These are phyloP conservation scores for Cardiosporidium cionae DNA, from an alignment of 169 alveolate species.

Conservation along the genomic window DNA sequence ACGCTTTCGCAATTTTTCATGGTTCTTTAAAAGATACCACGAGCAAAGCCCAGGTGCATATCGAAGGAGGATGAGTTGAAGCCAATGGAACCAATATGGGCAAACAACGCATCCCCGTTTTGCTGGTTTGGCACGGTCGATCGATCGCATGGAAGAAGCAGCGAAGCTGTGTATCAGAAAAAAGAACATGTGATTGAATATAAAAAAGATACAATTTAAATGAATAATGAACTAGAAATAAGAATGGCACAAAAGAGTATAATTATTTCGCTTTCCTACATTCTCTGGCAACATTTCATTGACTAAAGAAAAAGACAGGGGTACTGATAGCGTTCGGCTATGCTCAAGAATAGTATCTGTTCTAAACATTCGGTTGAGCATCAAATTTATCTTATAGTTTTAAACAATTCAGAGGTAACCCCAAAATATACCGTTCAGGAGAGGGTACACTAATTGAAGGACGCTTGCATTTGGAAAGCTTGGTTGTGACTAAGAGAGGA, in stretches of 20 bases:
- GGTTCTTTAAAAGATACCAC: not conserved
- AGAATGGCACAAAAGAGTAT: too few species aligned
- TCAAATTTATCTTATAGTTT: too few species aligned
- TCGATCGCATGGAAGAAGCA: not conserved
- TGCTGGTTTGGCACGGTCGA: not conserved
- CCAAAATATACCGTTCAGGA: constrained; percentile 10
- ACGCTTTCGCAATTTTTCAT: not conserved
- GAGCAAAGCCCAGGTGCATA: not conserved
- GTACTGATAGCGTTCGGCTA: not conserved
- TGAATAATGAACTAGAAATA: not conserved
- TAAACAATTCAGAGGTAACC: too few species aligned
- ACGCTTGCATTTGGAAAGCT: constrained; percentile 32
- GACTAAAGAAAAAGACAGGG: not conserved
- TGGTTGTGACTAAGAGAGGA: constrained; percentile 44
- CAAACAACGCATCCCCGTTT: not conserved
- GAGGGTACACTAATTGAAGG: constrained; percentile 29
- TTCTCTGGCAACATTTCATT: not conserved
- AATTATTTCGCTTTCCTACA: too few species aligned
- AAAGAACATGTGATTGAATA: not conserved
- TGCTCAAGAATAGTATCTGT: too few species aligned
- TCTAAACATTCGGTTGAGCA: too few species aligned
- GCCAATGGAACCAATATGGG: not conserved
- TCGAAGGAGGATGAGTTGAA: not conserved
- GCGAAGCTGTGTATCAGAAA: not conserved
- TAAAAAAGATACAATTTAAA: not conserved